Evolutionary conservation across 2,329 filamentous ascomycete species (phyloP).

Genomic region (Phialophora verrucosa): DNA sequence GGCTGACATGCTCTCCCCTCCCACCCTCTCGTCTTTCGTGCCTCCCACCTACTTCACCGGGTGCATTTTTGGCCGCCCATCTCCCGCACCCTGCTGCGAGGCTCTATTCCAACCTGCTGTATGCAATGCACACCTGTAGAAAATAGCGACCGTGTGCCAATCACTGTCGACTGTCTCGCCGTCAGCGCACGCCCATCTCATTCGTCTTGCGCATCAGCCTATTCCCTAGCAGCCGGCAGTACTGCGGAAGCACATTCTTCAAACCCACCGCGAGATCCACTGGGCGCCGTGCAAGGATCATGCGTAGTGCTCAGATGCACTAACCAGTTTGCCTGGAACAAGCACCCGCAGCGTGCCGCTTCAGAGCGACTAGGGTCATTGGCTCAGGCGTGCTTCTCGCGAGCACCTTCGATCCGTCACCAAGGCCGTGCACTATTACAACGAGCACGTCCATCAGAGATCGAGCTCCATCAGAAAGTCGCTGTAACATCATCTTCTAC

Average conservation of each 20-base stretch:
- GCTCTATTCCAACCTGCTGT: slow-evolving; percentile 4
- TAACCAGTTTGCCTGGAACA: slow-evolving; percentile 19
- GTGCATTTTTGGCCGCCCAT: slow-evolving; percentile 16
- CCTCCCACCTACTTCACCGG: slow-evolving; percentile 15
- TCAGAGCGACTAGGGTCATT: slow-evolving; percentile 11
- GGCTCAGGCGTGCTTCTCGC: slow-evolving; percentile 11
- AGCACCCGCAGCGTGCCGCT: slow-evolving; percentile 15
- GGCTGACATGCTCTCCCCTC: slow-evolving; percentile 9
- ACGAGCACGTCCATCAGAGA: neutral
- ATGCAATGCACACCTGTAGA: neutral
- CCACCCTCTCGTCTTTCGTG: slow-evolving; percentile 3
- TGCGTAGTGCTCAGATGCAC: slow-evolving; percentile 9
- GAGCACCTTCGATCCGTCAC: neutral
- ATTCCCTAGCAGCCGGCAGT: slow-evolving; percentile 12
- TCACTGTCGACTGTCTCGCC: neutral
- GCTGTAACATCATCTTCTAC: neutral
- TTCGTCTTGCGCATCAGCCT: slow-evolving; percentile 10
- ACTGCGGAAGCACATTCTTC: slow-evolving; percentile 15
- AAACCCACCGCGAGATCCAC: slow-evolving; percentile 1
- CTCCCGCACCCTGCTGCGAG: slow-evolving; percentile 21
- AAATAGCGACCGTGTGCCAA: neutral
- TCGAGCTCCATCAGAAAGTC: neutral
- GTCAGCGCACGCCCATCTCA: neutral
- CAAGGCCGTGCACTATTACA: neutral
- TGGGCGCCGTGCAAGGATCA: slow-evolving; percentile 3